A percentile compares a stretch with the other conserved stretches of the same genome.
These are phyloP conservation scores for Prunus mume DNA, from an alignment of 306 rosid genomes.

Conservation along the genomic window DNA sequence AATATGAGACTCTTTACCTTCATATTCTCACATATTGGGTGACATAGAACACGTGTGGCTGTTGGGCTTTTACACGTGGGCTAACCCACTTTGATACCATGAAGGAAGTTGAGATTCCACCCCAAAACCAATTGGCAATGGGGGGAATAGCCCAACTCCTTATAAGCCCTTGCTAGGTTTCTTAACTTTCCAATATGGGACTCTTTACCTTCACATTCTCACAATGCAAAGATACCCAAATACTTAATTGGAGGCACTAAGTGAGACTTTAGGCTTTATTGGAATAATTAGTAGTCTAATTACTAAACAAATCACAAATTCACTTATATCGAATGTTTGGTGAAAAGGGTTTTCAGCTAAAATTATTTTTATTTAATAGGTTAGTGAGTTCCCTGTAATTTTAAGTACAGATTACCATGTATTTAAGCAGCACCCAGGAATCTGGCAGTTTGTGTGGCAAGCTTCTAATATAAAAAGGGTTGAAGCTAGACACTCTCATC, in stretches of 20 bases:
- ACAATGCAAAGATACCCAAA: not conserved
- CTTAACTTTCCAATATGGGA: no score
- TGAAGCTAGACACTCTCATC: not conserved
- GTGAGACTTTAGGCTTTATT: not conserved
- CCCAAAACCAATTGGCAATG: no score
- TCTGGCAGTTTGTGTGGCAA: not conserved
- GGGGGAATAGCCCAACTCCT: no score
- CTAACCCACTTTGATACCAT: no score
- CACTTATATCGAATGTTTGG: not conserved
- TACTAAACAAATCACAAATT: not conserved
- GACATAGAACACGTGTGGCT: no score
- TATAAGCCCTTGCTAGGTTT: no score
- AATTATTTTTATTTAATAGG: not conserved
- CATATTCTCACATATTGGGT: no score
- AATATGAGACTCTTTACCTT: no score
- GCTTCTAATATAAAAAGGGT: slow-evolving; percentile 3
- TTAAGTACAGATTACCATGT: not conserved
- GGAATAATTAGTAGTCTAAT: not conserved
- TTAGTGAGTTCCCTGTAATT: not conserved
- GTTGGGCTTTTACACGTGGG: no score
- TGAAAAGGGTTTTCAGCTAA: not conserved
- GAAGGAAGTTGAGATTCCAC: no score
- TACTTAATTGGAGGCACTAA: slow-evolving; percentile 14
- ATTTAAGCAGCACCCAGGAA: not conserved
- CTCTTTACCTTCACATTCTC: no score